Base-by-base conservation (phyloP, 2,329 filamentous ascomycete species). In the Sporothrix protearum region DNA sequence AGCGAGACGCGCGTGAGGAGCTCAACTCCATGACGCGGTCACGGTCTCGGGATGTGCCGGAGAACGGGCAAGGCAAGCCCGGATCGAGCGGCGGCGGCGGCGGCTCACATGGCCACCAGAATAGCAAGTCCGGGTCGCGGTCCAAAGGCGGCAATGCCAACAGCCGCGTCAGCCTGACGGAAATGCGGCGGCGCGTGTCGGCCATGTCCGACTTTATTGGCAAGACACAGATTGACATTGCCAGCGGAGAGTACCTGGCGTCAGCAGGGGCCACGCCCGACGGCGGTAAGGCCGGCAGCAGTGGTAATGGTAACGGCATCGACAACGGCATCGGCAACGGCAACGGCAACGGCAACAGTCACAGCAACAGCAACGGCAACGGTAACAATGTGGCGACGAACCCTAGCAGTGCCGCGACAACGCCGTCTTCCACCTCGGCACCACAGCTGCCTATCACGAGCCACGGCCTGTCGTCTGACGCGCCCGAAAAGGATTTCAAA, bases 121-220 rank as follows among this genome's bases (percentile, higher is more conserved):
- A 53, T 68, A 80, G 84, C 75, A 91, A 89, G 75, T 84, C 86
- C 63, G 77, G 79, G 76, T 83, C 83, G 72, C 89, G 87, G 76
- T 81, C 82, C 42, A 87, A 87, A 76, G 80, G 83, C 71, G 83
- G 84, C 71, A 83, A 84, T 67, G 87, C 86, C 79, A 85, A 84
- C 74, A 89, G 86, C 75, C 93, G 92, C 79, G 88, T 94, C 71
- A 94, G 90, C 36, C 92, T 96, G 89, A 90, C 90, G 73, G 94
- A 97, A 78, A 94, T 97, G 88, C 93, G 92, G 81, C 89, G 92
- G 75, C 90, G 93, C 10, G 93, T 94, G 6, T 88, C 92, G 3
- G 91, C 88, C 25, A 96, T 97, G 78, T 86, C 97, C 72, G 93
- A 96, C 76, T 97, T 95, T 78, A 97, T 97, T 74, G 91, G 92